Percentiles rank a stretch among this genome's conserved stretches.
Conservation (phyloP, 768 basidiomycete species). For the Pleurotus djamor region DNA sequence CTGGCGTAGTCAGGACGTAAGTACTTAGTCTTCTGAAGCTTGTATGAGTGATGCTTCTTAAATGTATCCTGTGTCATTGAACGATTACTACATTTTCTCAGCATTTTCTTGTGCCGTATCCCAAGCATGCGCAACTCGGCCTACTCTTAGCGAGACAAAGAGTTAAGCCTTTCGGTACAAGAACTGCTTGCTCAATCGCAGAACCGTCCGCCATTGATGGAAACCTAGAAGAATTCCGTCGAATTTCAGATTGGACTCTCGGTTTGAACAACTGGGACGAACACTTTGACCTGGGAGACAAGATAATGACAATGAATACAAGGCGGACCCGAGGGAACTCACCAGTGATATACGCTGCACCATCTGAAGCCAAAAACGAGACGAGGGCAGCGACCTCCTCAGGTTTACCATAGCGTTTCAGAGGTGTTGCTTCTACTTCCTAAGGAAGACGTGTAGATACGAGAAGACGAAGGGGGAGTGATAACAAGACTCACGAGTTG, state of each 20-base stretch:
- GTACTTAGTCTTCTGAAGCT: too few species aligned
- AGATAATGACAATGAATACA: background rate
- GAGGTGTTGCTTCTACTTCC: background rate
- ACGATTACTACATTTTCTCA: too few species aligned
- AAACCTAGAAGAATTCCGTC: background rate
- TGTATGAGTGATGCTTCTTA: too few species aligned
- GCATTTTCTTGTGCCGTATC: too few species aligned
- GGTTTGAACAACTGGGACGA: background rate
- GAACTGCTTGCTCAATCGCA: background rate
- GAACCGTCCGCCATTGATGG: background rate
- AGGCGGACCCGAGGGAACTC: background rate
- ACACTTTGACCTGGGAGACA: background rate
- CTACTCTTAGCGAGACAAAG: too few species aligned
- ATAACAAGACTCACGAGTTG: background rate
- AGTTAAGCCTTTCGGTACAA: background rate
- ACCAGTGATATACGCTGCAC: constrained; percentile 34
- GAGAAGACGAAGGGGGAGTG: background rate
- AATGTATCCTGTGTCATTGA: too few species aligned
- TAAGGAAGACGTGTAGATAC: background rate
- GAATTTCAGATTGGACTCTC: background rate
- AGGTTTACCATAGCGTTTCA: constrained; percentile 13
- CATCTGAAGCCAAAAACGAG: constrained; percentile 31
- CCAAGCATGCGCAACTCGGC: too few species aligned
- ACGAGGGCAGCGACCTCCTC: constrained; percentile 34
- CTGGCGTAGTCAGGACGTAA: too few species aligned